A percentile compares a stretch with the other conserved stretches of the same genome.
These are phyloP conservation scores for Apodospora peruviana DNA, from an alignment of 495 filamentous ascomycete genomes.

Conservation along the genomic window DNA sequence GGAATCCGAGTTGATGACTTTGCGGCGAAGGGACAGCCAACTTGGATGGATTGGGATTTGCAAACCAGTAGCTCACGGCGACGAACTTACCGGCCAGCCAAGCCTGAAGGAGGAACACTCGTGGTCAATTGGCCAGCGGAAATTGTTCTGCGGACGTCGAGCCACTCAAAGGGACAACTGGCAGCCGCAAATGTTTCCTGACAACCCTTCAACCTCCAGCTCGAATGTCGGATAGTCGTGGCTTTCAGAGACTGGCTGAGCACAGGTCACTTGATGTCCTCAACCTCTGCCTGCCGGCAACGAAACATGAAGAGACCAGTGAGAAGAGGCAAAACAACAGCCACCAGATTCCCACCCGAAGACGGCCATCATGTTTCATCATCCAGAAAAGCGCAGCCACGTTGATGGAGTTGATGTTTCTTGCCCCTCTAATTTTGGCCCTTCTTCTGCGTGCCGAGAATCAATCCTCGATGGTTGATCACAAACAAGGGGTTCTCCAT, in stretches of 20 bases:
- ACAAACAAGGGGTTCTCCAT: background rate
- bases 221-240: too few relatives aligned
- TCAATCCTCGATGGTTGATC: background rate
- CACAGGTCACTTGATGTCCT: constrained; percentile 11
- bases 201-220: too few relatives aligned
- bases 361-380: background rate
- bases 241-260: constrained; percentile 17
- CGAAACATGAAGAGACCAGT: background rate
- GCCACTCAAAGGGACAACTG: too few relatives aligned
- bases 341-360: background rate
- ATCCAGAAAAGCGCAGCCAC: background rate
- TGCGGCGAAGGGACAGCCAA: too few relatives aligned
- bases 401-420: background rate
- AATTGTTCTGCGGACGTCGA: too few relatives aligned
- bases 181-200: too few relatives aligned
- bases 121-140: too few relatives aligned
- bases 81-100: too few relatives aligned
- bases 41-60: too few relatives aligned
- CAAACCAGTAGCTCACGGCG: too few relatives aligned
- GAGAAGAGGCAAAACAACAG: background rate
- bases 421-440: background rate
- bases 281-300: background rate
- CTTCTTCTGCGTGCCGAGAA: background rate
- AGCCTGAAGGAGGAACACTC: too few relatives aligned
- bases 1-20: too few relatives aligned